Percentiles rank a stretch among this genome's conserved stretches.
Conservation (phyloP, 345 rosid species). For the Combretum micranthum region DNA sequence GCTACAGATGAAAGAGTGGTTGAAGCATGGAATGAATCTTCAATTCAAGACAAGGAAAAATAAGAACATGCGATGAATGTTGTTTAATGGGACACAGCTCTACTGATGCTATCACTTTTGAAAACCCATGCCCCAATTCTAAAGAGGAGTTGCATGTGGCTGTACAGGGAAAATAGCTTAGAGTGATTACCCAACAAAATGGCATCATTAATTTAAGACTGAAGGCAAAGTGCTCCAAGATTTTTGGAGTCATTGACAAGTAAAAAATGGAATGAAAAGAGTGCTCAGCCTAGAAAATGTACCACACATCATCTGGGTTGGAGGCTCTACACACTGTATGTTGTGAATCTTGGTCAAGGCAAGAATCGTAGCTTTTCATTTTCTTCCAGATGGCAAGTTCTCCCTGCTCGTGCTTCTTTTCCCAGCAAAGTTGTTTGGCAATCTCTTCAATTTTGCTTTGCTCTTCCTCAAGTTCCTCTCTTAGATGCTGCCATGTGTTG, state of each 20-base stretch:
- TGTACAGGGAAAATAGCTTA: not conserved
- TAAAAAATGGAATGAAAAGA: not conserved
- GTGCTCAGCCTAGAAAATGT: constrained; percentile 1
- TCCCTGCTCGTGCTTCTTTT: constrained; percentile 57
- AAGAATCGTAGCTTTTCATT: constrained; percentile 36
- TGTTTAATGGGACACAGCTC: too few species aligned
- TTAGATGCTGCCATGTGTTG: constrained; percentile 47
- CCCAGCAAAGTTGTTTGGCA: constrained; percentile 67
- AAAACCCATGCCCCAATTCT: too few species aligned
- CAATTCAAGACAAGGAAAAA: too few species aligned
- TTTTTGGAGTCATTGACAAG: not conserved
- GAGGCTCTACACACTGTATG: constrained; percentile 28
- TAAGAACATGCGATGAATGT: too few species aligned
- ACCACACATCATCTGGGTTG: constrained; percentile 56
- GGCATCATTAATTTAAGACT: too few species aligned
- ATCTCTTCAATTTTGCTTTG: constrained; percentile 52
- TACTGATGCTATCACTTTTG: too few species aligned
- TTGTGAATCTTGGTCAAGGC: constrained; percentile 28
- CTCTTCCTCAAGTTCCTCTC: constrained; percentile 49
- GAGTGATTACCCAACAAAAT: not conserved
- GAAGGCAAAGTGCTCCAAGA: too few species aligned
- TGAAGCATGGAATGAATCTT: too few species aligned
- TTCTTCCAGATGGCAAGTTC: constrained; percentile 64
- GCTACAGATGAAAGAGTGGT: too few species aligned
- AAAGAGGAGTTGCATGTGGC: too few species aligned